phyloP scores from a whole-genome alignment of 1,284 basidiomycete species.

The Amylostereum chailletii region DNA sequence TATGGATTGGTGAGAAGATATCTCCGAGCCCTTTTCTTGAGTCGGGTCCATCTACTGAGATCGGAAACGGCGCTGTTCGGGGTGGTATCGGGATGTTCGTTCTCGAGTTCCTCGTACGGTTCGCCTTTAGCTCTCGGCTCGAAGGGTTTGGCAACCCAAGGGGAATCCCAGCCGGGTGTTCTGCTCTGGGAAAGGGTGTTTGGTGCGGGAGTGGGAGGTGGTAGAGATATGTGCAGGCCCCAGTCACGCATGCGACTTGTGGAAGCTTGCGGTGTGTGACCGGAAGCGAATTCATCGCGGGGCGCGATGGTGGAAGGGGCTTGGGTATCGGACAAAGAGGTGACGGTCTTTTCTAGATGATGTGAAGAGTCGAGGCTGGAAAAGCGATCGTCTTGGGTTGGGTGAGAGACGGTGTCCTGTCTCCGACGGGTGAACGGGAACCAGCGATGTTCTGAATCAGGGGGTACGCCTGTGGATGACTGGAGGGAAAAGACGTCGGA shows the following conservation, averaged over 20 bases:
- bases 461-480: conserved; percentile 30
- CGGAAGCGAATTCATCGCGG: neutral
- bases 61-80: conserved; percentile 21
- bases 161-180: conserved; percentile 61
- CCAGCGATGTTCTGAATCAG: conserved; percentile 44
- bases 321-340: neutral
- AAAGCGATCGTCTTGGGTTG: conserved; percentile 7
- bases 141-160: conserved; percentile 45
- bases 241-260: conserved; percentile 6
- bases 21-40: conserved; percentile 45
- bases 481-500: conserved; percentile 45
- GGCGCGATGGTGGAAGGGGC: neutral
- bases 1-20: conserved; percentile 68
- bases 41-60: conserved; percentile 30
- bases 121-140: conserved; percentile 11
- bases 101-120: conserved; percentile 22
- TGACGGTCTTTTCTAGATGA: too few species aligned
- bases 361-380: neutral
- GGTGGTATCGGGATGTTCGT: conserved; percentile 18
- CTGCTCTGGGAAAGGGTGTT: conserved; percentile 46
- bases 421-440: conserved; percentile 45
- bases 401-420: conserved; percentile 13
- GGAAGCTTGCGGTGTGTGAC: neutral
- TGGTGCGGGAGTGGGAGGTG: conserved; percentile 30
- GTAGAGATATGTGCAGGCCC: conserved; percentile 29